Conservation (phyloP, 2,329 filamentous ascomycete species). For the Botrytis cinerea region DNA sequence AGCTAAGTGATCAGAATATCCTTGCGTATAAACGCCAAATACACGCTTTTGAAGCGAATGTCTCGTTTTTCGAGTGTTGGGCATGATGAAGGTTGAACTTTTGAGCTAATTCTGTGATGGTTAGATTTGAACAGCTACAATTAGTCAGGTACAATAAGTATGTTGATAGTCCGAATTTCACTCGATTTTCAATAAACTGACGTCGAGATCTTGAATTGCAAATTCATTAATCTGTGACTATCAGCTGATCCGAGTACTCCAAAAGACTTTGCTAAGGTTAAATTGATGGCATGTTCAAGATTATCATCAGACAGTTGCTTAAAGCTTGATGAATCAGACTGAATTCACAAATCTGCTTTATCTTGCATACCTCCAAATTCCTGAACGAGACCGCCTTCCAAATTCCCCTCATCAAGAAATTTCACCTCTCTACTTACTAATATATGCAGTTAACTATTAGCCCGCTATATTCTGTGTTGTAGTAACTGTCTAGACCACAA, state of each 20-base stretch:
- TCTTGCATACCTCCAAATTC: background rate
- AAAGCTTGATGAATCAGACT: background rate
- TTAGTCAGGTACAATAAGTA: background rate
- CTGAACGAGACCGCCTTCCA: background rate
- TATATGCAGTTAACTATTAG: background rate
- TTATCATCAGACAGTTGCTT: fast-evolving
- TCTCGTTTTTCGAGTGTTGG: background rate
- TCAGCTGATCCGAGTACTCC: background rate
- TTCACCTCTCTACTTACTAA: background rate
- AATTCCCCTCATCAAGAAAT: background rate
- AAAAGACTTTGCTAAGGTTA: background rate
- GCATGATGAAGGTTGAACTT: background rate
- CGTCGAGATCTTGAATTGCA: background rate
- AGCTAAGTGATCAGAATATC: background rate
- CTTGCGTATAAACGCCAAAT: background rate
- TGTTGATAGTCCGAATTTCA: background rate
- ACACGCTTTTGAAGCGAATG: background rate
- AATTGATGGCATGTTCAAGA: background rate
- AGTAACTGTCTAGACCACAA: background rate
- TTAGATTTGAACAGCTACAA: background rate
- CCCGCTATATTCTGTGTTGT: background rate
- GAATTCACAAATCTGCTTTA: background rate
- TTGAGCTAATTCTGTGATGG: background rate
- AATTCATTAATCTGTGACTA: background rate
- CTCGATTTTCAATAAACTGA: background rate